Conservation (phyloP, 495 filamentous ascomycete species). For the Penicillium maclennaniae region DNA sequence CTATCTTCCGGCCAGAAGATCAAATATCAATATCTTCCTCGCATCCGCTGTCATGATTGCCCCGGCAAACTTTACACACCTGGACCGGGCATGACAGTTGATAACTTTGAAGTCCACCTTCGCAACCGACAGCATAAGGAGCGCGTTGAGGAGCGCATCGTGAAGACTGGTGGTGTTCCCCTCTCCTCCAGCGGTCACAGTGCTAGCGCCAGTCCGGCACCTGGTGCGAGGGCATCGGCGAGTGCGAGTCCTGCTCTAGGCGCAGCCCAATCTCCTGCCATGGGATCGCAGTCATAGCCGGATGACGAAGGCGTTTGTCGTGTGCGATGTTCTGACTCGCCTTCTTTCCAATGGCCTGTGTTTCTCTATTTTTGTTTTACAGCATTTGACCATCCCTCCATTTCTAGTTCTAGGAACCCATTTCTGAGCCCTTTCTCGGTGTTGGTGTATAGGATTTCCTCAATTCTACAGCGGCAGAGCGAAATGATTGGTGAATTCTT, state of each 20-base stretch:
- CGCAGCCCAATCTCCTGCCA: slow-evolving; percentile 10
- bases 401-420: slow-evolving; percentile 3
- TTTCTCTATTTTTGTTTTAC: slow-evolving; percentile 9
- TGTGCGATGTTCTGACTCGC: slow-evolving; percentile 5
- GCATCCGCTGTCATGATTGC: slow-evolving; percentile 87
- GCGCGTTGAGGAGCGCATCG: slow-evolving; percentile 58
- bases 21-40: slow-evolving; percentile 73
- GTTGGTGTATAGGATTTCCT: slow-evolving; percentile 19
- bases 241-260: slow-evolving; percentile 20
- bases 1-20: slow-evolving; percentile 47
- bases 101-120: slow-evolving; percentile 90
- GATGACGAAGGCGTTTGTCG: slow-evolving; percentile 20
- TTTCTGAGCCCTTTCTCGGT: not conserved
- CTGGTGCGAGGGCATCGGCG: slow-evolving; percentile 10
- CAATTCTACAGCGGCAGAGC: slow-evolving; percentile 13
- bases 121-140: slow-evolving; percentile 74
- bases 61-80: slow-evolving; percentile 91
- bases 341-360: slow-evolving; percentile 12
- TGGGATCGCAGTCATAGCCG: slow-evolving; percentile 17
- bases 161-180: slow-evolving; percentile 13
- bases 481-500: slow-evolving; percentile 12
- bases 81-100: slow-evolving; percentile 73
- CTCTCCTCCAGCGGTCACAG: slow-evolving; percentile 3
- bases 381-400: slow-evolving; percentile 7
- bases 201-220: slow-evolving; percentile 23